Conservation (phyloP, 306 rosid species). For the Quercus berberidifolia region DNA sequence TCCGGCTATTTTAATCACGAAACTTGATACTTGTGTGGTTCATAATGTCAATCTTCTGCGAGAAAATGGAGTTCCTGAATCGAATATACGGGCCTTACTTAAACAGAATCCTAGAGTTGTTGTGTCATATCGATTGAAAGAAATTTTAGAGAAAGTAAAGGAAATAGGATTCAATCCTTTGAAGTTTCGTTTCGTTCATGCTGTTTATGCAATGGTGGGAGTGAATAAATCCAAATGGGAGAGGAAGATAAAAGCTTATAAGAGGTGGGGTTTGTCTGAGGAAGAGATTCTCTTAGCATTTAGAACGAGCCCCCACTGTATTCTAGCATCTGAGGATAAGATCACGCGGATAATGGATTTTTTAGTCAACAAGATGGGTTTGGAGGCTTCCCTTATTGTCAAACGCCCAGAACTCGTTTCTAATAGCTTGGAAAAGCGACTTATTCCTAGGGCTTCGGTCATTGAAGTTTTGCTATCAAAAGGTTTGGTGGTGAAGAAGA, state of each 20-base stretch:
- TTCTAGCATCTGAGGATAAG: constrained; percentile 33
- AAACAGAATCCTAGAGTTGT: background rate
- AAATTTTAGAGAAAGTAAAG: constrained; percentile 23
- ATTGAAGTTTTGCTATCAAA: no score
- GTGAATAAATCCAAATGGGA: constrained; percentile 34
- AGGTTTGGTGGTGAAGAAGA: background rate
- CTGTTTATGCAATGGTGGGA: constrained; percentile 20
- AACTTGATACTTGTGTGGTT: background rate
- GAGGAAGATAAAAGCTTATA: constrained; percentile 21
- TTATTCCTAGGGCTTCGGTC: no score
- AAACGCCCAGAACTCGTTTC: no score
- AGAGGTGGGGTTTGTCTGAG: no score
- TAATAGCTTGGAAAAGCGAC: no score
- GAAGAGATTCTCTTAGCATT: constrained; percentile 25
- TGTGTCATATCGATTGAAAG: background rate
- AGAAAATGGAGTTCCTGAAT: constrained; percentile 18
- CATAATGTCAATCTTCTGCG: background rate
- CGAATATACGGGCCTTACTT: background rate
- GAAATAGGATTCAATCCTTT: constrained; percentile 38
- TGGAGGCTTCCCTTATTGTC: constrained; percentile 13
- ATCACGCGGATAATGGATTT: constrained; percentile 34
- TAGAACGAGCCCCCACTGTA: constrained; percentile 34
- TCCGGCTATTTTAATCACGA: background rate
- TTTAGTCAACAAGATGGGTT: constrained; percentile 35
- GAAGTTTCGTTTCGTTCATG: constrained; percentile 14